Base-by-base conservation (phyloP, 805 yeast species). In the Brettanomyces naardenensis region DNA sequence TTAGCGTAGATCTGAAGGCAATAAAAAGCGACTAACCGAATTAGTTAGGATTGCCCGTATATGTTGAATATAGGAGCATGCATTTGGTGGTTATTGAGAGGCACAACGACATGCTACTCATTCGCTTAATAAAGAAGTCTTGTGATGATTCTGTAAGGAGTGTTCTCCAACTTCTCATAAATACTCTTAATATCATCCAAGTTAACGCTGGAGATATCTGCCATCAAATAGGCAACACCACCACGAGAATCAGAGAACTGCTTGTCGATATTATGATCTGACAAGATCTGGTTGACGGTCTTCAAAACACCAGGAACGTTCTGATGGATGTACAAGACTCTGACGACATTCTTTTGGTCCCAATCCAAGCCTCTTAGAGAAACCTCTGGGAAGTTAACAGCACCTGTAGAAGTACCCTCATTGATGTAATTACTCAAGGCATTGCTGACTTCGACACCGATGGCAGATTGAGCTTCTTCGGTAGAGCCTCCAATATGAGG, bases 401-500 rank as follows among this genome's bases (percentile, higher is more conserved):
- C 89, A 54, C 96, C 97, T 36, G 75, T 75, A 13, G 97, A 84
- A 54, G 78, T 71, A 70, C 98, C 98, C 71, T 90, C 97, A 66
- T 89, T 90, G 62, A 92, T 83, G 69, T 88, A 92, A 59, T 85
- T 86, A 47, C 89, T 71, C 54, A 92, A 72, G 28, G 95, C 79
- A 33, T 82, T 71, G 43, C 81, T 86, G 44, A 92, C 98, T 69
- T 92, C 98, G 44, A 90, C 70, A 67, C 98, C 98, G 57, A 92
- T 92, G 29, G 97, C 95, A 40, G 85, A 74, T 73, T 92, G 98
- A 28, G 98, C 98, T 71, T 92, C 98, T 65, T 90, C 97, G 34
- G 98, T 92, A 36, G 97, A 88, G 49, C 98, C 98, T 66, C 98
- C 98, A 52, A 92, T 92, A 60, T 92, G 98, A 25, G 98, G 98